Evolutionary conservation across 352 stramenopile genomes (phyloP), one percentile per base, ranked within the genome.

Genomic region (Phytophthora cactorum): DNA sequence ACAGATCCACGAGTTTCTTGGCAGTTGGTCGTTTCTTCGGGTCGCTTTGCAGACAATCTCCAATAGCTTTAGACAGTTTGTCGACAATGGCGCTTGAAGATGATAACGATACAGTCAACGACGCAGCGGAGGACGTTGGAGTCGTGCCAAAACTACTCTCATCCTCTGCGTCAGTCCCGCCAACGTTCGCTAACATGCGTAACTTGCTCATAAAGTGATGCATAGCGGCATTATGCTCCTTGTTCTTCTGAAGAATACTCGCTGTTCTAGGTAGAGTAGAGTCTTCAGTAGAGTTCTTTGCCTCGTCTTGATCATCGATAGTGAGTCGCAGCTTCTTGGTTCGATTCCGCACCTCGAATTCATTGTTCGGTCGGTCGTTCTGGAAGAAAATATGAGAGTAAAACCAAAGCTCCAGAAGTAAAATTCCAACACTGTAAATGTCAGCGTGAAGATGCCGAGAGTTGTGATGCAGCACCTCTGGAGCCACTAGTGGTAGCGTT

Each of bases 331-430:
- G 36, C 3, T 76, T 66, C 28, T 69, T 73, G 3, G 46, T 60
- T 46, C 53, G 63, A 59, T 34, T 43, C 5, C 49, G 57, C 12
- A 43, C 49, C 29, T 63, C 68, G 22, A 56, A 65, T 5, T 68
- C 56, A 14, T 72, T 58, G 11, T 58, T 66, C 4, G 57, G 22
- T 53, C 52, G 27, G 31, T 68, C 58, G 52, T 63, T 88, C 52
- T 72, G 68, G 36, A 81, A 77, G 4, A 70, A 61, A 25, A 89
- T 72, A 45, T 78, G 75, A 36, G 71, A 64, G 25, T 84, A 72
- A 59, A 85, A 89, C 75, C 79, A 89, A 22, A 89, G 52, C 34
- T 91, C 77, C 12, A 87, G 53, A 28, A 90, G 68, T 32, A 91
- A 52, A 10, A 91, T 75, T 8, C 81, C 83, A 11, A 78, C 66